These are phyloP conservation scores for Corchorus olitorius DNA, from an alignment of 345 rosid species.

Conservation along the genomic window DNA sequence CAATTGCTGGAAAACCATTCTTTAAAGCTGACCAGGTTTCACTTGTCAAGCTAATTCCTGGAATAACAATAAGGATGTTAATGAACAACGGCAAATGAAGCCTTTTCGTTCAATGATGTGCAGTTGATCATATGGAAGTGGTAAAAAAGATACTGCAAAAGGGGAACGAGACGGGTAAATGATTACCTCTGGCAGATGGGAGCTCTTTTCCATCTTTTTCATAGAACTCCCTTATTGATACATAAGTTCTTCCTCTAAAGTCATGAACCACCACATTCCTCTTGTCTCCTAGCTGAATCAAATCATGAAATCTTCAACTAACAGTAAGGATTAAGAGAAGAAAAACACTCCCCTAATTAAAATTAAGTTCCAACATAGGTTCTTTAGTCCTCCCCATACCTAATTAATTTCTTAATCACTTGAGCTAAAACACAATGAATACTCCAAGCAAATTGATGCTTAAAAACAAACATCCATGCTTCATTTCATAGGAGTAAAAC, in stretches of 20 bases:
- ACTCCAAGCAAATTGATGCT: too few species aligned
- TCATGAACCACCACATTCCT: constrained; percentile 49
- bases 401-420: background rate
- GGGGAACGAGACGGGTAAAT: constrained; percentile 2
- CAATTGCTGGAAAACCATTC: constrained; percentile 53
- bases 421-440: background rate
- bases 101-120: background rate
- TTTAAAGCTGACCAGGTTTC: constrained; percentile 63
- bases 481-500: background rate
- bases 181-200: constrained; percentile 53
- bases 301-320: constrained; percentile 11
- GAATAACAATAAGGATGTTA: constrained; percentile 21
- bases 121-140: background rate
- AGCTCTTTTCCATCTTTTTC: constrained; percentile 46
- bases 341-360: background rate
- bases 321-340: background rate
- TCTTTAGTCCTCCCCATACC: background rate
- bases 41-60: constrained; percentile 56
- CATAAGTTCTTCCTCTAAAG: constrained; percentile 44
- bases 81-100: background rate
- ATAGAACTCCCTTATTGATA: constrained; percentile 57
- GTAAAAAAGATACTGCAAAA: constrained; percentile 4
- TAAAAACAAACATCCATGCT: background rate
- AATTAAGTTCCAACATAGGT: background rate
- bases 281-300: constrained; percentile 61